A percentile compares a stretch with the other conserved stretches of the same genome.
phyloP scores from a whole-genome alignment of 2,329 filamentous ascomycete genomes.

The Ceratocystis huliohia region DNA sequence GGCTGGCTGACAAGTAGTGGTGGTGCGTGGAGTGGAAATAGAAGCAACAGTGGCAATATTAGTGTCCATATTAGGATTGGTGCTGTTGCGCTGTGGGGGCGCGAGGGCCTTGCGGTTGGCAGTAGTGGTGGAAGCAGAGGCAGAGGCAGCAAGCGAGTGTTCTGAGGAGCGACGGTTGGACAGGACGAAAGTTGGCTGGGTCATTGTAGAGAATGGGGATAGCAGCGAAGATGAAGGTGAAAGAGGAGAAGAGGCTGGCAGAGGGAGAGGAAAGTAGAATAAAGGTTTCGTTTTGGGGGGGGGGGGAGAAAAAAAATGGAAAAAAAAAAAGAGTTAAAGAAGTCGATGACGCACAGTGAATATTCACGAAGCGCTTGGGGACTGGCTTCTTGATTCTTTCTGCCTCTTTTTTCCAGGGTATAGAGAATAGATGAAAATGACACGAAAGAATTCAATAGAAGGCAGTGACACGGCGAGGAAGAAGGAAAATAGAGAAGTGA shows the following conservation, averaged over 20 bases:
- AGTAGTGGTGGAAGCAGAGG: neutral
- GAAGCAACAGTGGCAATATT: no score
- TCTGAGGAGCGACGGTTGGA: slow-evolving; percentile 4
- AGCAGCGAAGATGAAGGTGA: neutral
- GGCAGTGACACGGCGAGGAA: neutral
- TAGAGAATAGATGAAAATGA: neutral
- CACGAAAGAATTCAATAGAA: neutral
- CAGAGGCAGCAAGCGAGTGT: neutral
- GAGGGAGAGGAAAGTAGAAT: neutral
- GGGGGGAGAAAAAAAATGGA: neutral
- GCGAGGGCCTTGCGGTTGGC: neutral
- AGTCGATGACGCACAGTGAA: neutral
- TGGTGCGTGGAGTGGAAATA: neutral
- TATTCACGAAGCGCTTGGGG: neutral
- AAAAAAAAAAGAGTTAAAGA: neutral
- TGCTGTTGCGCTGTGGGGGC: neutral
- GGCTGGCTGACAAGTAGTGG: neutral
- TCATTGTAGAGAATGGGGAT: neutral
- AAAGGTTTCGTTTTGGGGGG: neutral
- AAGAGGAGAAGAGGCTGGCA: neutral
- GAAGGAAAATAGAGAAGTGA: neutral
- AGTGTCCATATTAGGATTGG: neutral
- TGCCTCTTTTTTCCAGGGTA: neutral
- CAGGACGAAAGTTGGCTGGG: slow-evolving; percentile 5
- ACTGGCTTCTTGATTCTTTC: neutral